phyloP scores from a whole-genome alignment of 352 stramenopile genomes.

The Phytophthora ramorum region DNA sequence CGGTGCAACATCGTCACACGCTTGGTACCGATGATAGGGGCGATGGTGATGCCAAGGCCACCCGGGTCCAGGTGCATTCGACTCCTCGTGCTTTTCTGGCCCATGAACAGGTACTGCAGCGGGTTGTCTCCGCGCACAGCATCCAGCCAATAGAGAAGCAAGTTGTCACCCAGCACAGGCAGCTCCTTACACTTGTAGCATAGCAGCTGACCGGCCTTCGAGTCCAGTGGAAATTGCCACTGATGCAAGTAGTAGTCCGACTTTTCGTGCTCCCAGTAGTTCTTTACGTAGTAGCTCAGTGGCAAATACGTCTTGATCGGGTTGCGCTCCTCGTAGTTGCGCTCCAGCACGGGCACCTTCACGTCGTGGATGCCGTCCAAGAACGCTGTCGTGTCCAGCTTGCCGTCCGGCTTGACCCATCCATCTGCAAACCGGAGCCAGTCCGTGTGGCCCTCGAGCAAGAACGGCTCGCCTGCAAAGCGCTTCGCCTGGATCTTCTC shows the following conservation, averaged over 20 bases:
- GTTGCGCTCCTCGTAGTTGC: constrained; percentile 80
- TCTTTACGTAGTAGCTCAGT: constrained; percentile 80
- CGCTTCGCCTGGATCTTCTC: constrained; percentile 70
- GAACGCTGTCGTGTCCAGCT: constrained; percentile 65
- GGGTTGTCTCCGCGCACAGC: constrained; percentile 89
- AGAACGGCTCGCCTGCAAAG: constrained; percentile 72
- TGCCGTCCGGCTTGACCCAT: constrained; percentile 68
- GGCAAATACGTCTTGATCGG: constrained; percentile 79
- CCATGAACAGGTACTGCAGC: constrained; percentile 97
- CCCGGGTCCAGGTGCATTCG: constrained; percentile 92
- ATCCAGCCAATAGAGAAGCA: constrained; percentile 93
- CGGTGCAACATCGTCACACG: constrained; percentile 80
- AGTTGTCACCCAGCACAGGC: constrained; percentile 91
- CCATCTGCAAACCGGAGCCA: constrained; percentile 74
- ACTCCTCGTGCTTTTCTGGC: constrained; percentile 85
- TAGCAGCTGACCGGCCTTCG: constrained; percentile 75
- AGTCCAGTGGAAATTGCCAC: constrained; percentile 94
- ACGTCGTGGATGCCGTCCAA: constrained; percentile 77
- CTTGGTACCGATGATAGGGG: constrained; percentile 91
- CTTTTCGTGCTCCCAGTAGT: constrained; percentile 83
- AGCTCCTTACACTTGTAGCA: constrained; percentile 90
- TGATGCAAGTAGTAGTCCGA: constrained; percentile 94
- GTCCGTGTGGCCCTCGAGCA: constrained; percentile 66
- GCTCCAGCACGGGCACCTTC: constrained; percentile 80
- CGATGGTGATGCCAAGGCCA: constrained; percentile 93